Base-by-base conservation (phyloP, 1,139 yeast species). In the Komagataea norvegica region DNA sequence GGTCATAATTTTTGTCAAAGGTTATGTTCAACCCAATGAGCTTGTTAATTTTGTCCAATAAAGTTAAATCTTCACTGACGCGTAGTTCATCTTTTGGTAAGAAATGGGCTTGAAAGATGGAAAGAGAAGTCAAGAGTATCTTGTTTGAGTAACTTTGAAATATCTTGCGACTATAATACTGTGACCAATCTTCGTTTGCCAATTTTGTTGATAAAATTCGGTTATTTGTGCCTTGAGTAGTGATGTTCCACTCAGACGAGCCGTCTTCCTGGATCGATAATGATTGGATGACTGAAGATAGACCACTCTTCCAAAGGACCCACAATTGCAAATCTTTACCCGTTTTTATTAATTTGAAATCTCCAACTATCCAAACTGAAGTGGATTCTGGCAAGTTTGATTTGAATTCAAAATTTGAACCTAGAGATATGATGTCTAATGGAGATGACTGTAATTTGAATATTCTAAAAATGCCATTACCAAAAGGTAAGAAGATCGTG, bases 221-320 rank as follows among this genome's bases (percentile, higher is more conserved):
- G 33, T 19, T 35, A 34, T 22, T 29, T 26, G 27, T n/a, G 13
- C 20, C 19, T 26, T 36, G 30, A 10, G 33, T 14, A 17, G 37
- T 25, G 5, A 20, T 11, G 17, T 26, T 35, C 56, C 57, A 52
- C 18, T 39, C 31, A 2, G 34, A 14, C 5, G 41, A 10, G 4
- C 30, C 34, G 10, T 57, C 60, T 20, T 57, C 55, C 18, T 53
- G 41, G 21, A 68, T 41, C 16, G 55, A 53, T 25, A 64, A 46
- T 8, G 61, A 51, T 40, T 68, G 67, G 20, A 74, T 53, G 19
- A 68, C 61, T 4, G 80, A 72, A 2, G 76, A 65, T 3, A 74
- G 71, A 45, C 80, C 79, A 42, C 84, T 76, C 49, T 79, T 80
- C 85, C 85, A 79, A 29, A 79, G 60, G 2, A 75, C 60, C 51